phyloP scores from a whole-genome alignment of 2,329 filamentous ascomycete genomes.

The Lasiodiplodia sp. region DNA sequence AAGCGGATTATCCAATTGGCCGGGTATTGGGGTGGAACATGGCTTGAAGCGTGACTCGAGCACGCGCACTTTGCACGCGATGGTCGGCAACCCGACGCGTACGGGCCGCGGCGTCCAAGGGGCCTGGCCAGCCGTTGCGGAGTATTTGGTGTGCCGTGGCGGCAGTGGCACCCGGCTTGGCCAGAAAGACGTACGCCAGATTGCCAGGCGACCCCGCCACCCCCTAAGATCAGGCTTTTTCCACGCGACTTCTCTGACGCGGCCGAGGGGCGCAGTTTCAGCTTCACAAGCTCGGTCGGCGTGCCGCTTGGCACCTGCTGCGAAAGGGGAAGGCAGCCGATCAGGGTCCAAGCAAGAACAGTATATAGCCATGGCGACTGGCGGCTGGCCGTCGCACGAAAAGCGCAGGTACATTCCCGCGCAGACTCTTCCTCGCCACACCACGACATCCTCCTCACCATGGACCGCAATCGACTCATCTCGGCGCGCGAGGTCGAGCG shows the following conservation, averaged over 20 bases:
- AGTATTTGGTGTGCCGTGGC: too few species aligned
- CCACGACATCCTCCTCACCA: neutral
- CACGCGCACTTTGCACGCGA: too few species aligned
- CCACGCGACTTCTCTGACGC: neutral
- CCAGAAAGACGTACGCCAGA: too few species aligned
- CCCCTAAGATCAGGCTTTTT: neutral
- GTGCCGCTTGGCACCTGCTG: neutral
- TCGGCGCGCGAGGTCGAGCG: constrained; percentile 56
- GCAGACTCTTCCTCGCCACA: neutral
- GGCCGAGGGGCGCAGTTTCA: constrained; percentile 25
- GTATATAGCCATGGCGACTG: neutral
- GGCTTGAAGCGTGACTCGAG: too few species aligned
- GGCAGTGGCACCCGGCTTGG: too few species aligned
- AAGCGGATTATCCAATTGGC: too few species aligned
- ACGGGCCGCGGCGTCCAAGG: too few species aligned
- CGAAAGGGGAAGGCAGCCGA: constrained; percentile 1
- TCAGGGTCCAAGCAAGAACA: constrained; percentile 10
- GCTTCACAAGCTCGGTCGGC: neutral
- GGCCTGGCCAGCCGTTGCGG: too few species aligned
- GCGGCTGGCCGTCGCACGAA: neutral
- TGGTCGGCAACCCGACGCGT: too few species aligned
- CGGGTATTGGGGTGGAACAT: too few species aligned
- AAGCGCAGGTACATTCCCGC: neutral
- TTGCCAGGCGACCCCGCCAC: too few species aligned
- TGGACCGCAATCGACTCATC: constrained; percentile 52